Evolutionary conservation across 2,329 filamentous ascomycete genomes (phyloP).

Genomic region (Alternaria tenuissima): DNA sequence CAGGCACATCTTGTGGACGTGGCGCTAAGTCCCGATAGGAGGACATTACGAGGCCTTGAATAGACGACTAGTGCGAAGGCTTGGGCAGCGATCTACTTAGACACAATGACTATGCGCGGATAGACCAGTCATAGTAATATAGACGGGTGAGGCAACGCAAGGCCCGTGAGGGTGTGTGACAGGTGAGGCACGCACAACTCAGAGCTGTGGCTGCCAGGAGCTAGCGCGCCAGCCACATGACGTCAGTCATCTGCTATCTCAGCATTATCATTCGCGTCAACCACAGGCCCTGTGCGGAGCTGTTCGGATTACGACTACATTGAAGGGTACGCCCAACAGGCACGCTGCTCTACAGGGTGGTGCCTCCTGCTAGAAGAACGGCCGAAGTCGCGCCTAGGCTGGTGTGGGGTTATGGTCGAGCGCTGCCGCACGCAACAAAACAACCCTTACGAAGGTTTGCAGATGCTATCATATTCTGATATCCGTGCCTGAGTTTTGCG

Average conservation of each 20-base stretch:
- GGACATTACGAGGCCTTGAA: not conserved
- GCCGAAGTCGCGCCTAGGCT: not conserved
- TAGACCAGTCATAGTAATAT: not conserved
- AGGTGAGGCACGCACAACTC: not conserved
- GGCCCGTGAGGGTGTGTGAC: not conserved
- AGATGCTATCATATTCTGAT: not conserved
- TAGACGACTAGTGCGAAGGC: not conserved
- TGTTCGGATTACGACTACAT: not conserved
- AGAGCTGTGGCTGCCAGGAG: too few relatives aligned
- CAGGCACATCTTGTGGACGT: slow-evolving; percentile 1
- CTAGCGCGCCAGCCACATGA: not conserved
- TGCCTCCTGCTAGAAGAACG: not conserved
- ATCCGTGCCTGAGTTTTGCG: accelerated
- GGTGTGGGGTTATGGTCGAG: not conserved
- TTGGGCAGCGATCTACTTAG: not conserved
- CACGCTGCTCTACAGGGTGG: not conserved
- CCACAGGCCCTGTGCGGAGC: not conserved
- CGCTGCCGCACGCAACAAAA: not conserved
- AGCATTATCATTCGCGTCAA: not conserved
- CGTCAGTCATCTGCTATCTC: not conserved
- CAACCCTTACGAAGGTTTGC: not conserved
- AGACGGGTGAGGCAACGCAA: not conserved
- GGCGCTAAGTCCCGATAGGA: slow-evolving; percentile 10
- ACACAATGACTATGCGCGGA: not conserved
- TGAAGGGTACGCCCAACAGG: accelerated